Evolutionary conservation across 164 flowering plant species (phyloP), one percentile per base, ranked within the genome.

Genomic region (Chimonanthus praecox): DNA sequence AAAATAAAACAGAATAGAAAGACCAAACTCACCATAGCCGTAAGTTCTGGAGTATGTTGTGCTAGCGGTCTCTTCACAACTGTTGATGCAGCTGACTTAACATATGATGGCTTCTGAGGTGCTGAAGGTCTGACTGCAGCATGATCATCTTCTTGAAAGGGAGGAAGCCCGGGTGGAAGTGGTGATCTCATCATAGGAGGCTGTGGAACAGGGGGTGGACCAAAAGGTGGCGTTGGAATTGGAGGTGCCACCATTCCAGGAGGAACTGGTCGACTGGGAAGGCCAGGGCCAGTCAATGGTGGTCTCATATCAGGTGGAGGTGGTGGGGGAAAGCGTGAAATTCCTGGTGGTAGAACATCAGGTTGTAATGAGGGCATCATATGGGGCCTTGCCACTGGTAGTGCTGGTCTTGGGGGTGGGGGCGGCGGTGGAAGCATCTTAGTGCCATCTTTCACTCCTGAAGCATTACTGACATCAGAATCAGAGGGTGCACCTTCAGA

Each of bases 41-140:
- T 96, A 67, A 96, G 97, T 72, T 92, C 98, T 18, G 99, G 99
- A n/a, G 94, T 94, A 82, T 96, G 99, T 82, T 96, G 99, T 58
- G 99, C 99, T 43, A 96, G 87, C 58, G 98, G 99, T 83, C 98
- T 88, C 88, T 89, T 96, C 69, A 96, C 96, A 79, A 96, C 99
- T 65, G 99, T 96, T 11, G 98, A 85, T 70, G 94, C 98, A 61
- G 99, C 99, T 69, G 99, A 94, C 77, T 96, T 96, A 15, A 96
- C 85, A 81, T 92, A 94, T 10, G 98, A 94, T 73, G 97, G 98
- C 84, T 92, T 96, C 72, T 79, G 97, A 62, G 89, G 87, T 8
- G 70, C 87, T 15, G 77, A 63, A 50, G 82, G 86, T 77, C 82
- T 82, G 70, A 62, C 63, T 63, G 81, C 82, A 68, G 70, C 74